A percentile compares a stretch with the other conserved stretches of the same genome.
Evolutionary conservation across 2,329 filamentous ascomycete species (phyloP).

Genomic region (Aquanectria penicillioides): DNA sequence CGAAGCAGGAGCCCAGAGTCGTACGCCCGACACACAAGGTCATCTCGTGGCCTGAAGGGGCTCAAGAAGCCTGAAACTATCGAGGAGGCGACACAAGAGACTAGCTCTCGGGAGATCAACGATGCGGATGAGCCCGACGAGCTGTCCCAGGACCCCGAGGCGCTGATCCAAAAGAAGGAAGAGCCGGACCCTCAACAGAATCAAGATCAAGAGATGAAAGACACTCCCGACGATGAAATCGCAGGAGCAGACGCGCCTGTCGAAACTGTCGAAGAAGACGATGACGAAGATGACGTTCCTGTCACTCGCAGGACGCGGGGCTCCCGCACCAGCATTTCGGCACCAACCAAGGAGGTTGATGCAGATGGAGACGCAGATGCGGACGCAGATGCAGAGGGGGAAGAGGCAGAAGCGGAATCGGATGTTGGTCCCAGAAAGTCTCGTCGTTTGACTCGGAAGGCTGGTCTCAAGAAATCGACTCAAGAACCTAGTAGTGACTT

Average conservation of each 20-base stretch:
- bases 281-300: conserved; percentile 61
- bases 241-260: conserved; percentile 45
- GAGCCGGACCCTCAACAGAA: conserved; percentile 38
- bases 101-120: conserved; percentile 49
- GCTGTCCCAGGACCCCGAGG: conserved; percentile 46
- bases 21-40: conserved; percentile 52
- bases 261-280: conserved; percentile 48
- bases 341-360: conserved; percentile 43
- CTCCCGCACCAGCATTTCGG: conserved; percentile 44
- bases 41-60: conserved; percentile 62
- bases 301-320: conserved; percentile 58
- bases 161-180: conserved; percentile 43
- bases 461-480: conserved; percentile 54
- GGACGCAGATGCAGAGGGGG: conserved; percentile 34
- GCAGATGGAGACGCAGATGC: conserved; percentile 34
- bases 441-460: conserved; percentile 60
- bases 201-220: conserved; percentile 31
- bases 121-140: conserved; percentile 52
- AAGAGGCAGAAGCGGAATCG: conserved; percentile 41
- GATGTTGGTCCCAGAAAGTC: conserved; percentile 46
- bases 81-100: conserved; percentile 65
- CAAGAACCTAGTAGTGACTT: conserved; percentile 70
- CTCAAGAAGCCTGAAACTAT: conserved; percentile 61
- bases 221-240: conserved; percentile 39
- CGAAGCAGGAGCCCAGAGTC: conserved; percentile 67